These are phyloP conservation scores for Sordaria brevicollis DNA, from an alignment of 495 filamentous ascomycete genomes.

Conservation along the genomic window DNA sequence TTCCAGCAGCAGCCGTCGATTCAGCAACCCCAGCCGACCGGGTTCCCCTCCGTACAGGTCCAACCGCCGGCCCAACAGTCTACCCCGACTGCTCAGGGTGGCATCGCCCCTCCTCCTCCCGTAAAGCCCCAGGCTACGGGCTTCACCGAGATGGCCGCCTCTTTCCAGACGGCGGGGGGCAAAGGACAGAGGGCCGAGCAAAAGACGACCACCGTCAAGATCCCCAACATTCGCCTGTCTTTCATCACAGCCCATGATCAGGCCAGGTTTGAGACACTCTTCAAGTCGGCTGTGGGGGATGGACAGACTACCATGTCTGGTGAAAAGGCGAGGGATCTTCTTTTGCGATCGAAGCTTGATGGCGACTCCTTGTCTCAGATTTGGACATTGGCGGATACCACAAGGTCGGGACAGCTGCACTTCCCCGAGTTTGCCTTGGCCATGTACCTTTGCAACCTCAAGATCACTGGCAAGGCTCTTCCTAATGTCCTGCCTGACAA, in stretches of 20 bases:
- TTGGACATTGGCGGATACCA: constrained; percentile 95
- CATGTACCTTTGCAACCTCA: constrained; percentile 97
- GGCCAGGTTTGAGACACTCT: constrained; percentile 94
- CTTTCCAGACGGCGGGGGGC: constrained; percentile 54
- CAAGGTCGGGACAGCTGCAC: constrained; percentile 88
- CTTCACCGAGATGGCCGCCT: constrained; percentile 77
- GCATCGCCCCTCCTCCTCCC: constrained; percentile 28
- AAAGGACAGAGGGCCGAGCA: constrained; percentile 35
- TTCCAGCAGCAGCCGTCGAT: constrained; percentile 30
- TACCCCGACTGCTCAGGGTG: constrained; percentile 15
- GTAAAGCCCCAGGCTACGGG: constrained; percentile 61
- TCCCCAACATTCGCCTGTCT: constrained; percentile 90
- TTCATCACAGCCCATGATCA: constrained; percentile 96
- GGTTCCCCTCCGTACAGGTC: constrained; percentile 26
- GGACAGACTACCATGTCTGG: constrained; percentile 76
- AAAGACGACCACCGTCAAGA: constrained; percentile 40
- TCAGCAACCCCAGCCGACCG: constrained; percentile 32
- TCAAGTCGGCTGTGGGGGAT: constrained; percentile 89
- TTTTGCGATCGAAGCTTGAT: constrained; percentile 77
- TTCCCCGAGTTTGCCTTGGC: constrained; percentile 97
- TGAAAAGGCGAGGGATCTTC: constrained; percentile 80
- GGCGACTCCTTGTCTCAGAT: constrained; percentile 77
- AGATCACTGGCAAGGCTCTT: constrained; percentile 73
- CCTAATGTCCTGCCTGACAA: constrained; percentile 69
- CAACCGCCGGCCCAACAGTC: constrained; percentile 17